These are phyloP conservation scores for Starmerella powellii DNA, from an alignment of 805 yeast species.

Conservation along the genomic window DNA sequence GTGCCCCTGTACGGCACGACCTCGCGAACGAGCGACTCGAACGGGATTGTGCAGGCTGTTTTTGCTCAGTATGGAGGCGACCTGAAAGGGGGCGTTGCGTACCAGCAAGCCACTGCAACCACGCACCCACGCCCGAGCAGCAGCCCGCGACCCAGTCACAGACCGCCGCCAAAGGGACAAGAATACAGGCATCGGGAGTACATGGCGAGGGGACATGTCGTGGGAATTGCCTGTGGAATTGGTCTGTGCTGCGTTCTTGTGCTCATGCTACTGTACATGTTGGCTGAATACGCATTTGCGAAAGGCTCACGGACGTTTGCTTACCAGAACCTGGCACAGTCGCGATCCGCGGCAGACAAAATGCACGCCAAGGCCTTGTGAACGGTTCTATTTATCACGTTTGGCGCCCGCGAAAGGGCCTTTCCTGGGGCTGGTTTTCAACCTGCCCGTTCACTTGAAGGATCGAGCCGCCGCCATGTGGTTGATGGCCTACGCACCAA, in stretches of 20 bases:
- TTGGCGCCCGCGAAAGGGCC: too few relatives aligned
- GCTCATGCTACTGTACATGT: conserved; percentile 34
- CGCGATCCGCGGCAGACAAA: background rate
- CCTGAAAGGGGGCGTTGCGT: conserved; percentile 13
- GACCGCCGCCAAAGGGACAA: background rate
- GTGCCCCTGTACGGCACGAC: conserved; percentile 39
- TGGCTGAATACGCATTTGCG: conserved; percentile 16
- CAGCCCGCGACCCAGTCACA: background rate
- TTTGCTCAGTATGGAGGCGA: conserved; percentile 24
- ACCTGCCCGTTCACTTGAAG: too few relatives aligned
- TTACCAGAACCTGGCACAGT: conserved; percentile 17
- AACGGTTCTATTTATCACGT: background rate
- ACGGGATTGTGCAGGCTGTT: conserved; percentile 26
- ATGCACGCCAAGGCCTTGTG: too few relatives aligned
- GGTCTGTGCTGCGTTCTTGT: conserved; percentile 43
- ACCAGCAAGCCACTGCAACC: background rate
- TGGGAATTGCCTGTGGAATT: conserved; percentile 54
- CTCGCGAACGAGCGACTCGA: conserved; percentile 5
- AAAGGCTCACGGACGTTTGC: conserved; percentile 2
- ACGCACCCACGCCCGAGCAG: conserved; percentile 1
- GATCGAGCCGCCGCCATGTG: too few relatives aligned
- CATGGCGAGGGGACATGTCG: conserved; percentile 50
- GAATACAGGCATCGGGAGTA: conserved; percentile 7
- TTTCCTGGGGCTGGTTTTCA: too few relatives aligned
- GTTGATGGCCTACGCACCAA: too few relatives aligned